A percentile compares a stretch with the other conserved stretches of the same genome.
These are phyloP conservation scores for Yamadazyma akitaensis DNA, from an alignment of 805 yeast genomes.

Conservation along the genomic window DNA sequence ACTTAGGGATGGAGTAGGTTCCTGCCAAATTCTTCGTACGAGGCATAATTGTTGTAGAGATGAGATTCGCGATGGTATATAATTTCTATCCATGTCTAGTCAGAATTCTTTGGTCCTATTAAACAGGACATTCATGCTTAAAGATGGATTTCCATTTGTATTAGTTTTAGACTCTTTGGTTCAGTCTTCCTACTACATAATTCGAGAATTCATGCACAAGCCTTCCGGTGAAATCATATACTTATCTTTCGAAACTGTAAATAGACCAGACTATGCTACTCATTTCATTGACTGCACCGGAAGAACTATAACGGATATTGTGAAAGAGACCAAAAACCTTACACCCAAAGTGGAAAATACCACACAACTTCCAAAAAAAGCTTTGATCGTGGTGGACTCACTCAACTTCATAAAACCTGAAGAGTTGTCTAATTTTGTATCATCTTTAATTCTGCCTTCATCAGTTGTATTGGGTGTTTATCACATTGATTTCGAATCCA, in stretches of 20 bases:
- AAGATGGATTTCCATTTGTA: constrained; percentile 72
- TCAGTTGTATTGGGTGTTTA: constrained; percentile 32
- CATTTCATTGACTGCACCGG: constrained; percentile 46
- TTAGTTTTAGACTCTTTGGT: constrained; percentile 65
- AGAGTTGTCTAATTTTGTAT: constrained; percentile 48
- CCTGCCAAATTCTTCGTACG: constrained; percentile 23
- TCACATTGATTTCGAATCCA: constrained; percentile 26
- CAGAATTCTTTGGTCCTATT: constrained; percentile 47
- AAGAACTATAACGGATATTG: neutral
- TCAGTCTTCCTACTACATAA: constrained; percentile 59
- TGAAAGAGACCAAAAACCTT: neutral
- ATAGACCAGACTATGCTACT: constrained; percentile 48
- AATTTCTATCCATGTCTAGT: constrained; percentile 1
- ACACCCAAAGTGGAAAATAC: neutral
- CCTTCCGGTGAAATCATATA: constrained; percentile 41
- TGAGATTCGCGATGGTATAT: constrained; percentile 8
- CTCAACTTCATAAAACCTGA: constrained; percentile 54
- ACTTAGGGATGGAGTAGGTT: constrained; percentile 28
- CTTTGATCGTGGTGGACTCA: constrained; percentile 49
- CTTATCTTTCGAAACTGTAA: constrained; percentile 66
- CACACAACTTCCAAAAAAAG: constrained; percentile 5
- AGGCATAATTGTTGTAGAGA: constrained; percentile 6
- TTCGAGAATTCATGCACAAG: constrained; percentile 55
- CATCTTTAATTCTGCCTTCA: constrained; percentile 39
- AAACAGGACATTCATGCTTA: constrained; percentile 61